Base-by-base conservation (phyloP, 2,329 filamentous ascomycete species). In the Ophiocordyceps robertsii region DNA sequence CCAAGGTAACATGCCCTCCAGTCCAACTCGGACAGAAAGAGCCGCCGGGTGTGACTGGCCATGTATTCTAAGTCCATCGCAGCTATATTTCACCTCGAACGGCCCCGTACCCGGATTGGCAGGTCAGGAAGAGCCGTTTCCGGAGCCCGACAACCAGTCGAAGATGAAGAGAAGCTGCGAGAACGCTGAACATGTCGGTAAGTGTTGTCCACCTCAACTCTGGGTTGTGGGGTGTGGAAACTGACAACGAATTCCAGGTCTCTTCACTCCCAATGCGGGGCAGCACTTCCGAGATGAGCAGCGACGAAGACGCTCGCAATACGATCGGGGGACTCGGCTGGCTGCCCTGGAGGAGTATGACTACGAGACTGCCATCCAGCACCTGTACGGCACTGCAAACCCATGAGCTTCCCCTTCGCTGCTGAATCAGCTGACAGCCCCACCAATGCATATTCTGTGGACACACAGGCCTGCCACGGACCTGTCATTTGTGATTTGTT, bases 151-250 rank as follows among this genome's bases (percentile, higher is more conserved):
- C 64, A 95, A 95, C 55, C 73, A 79, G 43, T 84, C 83, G 1
- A 95, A 95, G 66, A 82, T 92, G 70, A 83, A 87, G 63, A 76
- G 88, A 46, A 92, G 84, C 51, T 82, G 84, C 46, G 84, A 93
- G 57, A 93, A 92, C 57, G 87, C 87, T 2, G 82, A 87, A 56
- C 80, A 86, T 55, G 78, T 90, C 51, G 88, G 88, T 78, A 58
- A 59, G 80, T 70, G 43, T 31, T 14, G 38, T 21, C n/a, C 51
- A 11, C 37, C 21, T 9, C n/a, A 11, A 38, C 11, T n/a, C 12
- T 29, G 17, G 12, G 13, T 13, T 11, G 13, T 10, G 16, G 6
- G 24, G 24, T 27, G 24, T 9, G 24, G 24, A 27, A 27, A 9
- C 24, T 27, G 24, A 27, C 6, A 9, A 27, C 24, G 24, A 27